phyloP scores from a whole-genome alignment of 768 basidiomycete species.

The Bullera alba region DNA sequence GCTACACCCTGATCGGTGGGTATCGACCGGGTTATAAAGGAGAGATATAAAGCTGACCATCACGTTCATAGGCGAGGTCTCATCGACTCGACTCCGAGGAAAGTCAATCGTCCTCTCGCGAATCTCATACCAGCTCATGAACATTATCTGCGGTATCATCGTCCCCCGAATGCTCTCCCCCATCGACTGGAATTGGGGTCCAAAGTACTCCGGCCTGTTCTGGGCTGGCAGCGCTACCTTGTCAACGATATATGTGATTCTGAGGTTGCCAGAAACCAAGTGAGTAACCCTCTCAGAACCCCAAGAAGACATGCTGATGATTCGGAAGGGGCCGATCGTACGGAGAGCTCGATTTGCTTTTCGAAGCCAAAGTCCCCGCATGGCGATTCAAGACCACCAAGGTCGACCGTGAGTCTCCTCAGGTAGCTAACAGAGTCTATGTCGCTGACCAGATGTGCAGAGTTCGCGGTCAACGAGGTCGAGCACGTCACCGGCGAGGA shows the following conservation, averaged over 20 bases:
- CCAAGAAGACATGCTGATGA: not conserved
- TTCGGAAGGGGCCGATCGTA: constrained; percentile 7
- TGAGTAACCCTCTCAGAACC: not conserved
- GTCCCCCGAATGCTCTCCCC: constrained; percentile 13
- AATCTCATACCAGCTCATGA: constrained; percentile 13
- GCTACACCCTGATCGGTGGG: constrained; percentile 16
- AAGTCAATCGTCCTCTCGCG: constrained; percentile 26
- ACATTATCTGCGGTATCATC: constrained; percentile 30
- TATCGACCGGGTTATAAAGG: not conserved
- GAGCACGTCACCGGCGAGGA: not conserved
- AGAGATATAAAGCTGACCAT: constrained; percentile 3
- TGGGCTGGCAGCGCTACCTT: constrained; percentile 8
- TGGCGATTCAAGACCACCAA: constrained; percentile 37
- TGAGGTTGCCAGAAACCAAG: constrained; percentile 13
- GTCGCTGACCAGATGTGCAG: not conserved
- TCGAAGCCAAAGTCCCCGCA: constrained; percentile 41
- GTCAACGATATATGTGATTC: constrained; percentile 8
- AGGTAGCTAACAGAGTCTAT: not conserved
- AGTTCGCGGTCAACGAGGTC: not conserved
- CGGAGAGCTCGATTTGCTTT: constrained; percentile 45
- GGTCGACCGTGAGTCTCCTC: constrained; percentile 13
- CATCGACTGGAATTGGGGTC: constrained; percentile 10
- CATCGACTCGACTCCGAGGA: constrained; percentile 36
- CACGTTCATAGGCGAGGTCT: constrained; percentile 31
- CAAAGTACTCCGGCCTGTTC: constrained; percentile 16